Base-by-base conservation (phyloP, 169 alveolate species). In the Babesia microti region DNA sequence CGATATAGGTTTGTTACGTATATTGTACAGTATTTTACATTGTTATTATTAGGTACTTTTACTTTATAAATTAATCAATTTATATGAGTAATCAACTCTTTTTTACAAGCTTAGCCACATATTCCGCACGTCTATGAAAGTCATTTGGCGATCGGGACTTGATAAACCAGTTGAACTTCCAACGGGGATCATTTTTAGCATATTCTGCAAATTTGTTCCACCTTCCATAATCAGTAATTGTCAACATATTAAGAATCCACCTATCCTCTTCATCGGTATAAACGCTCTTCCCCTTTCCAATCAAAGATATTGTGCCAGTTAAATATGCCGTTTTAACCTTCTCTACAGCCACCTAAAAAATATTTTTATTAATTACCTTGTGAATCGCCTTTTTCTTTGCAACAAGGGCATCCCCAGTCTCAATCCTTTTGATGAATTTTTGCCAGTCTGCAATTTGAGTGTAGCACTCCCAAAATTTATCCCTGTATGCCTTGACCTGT, bases 251-350 rank as follows among this genome's bases (percentile, higher is more conserved):
- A 37, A 78, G 49, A 14, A 81, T 55, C 56, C 72, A 81, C 22
- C 85, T 53, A 40, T 81, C 89, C 34, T 81, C 82, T n/a, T 65
- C 79, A 23, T 75, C 85, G 21, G 79, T 59, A 39, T 61, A 75
- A 29, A 54, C 46, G 29, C 71, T 56, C 28, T 71, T 72, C 1
- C 82, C 72, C n/a, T 76, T 69, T 23, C 59, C 79, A 6, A 75
- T 57, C 18, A 78, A 41, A 41, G 55, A 75, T 14, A 54, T 46
- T 4, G 35, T 34, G 11, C 48, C 79, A 6, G 80, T 69, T 0
- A 11, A 30, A 11, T 30, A 30, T 11, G n/a, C 11, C 36, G n/a
- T 30, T 30, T 30, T 11, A 11, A 11, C 36, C n/a, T 30, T 11
- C 36, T 30, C n/a, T 30, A 11, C n/a, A 30, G 11, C 11, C n/a